A percentile compares a stretch with the other conserved stretches of the same genome.
Conservation (phyloP, 1,284 basidiomycete species). For the Cryptococcus neoformans region DNA sequence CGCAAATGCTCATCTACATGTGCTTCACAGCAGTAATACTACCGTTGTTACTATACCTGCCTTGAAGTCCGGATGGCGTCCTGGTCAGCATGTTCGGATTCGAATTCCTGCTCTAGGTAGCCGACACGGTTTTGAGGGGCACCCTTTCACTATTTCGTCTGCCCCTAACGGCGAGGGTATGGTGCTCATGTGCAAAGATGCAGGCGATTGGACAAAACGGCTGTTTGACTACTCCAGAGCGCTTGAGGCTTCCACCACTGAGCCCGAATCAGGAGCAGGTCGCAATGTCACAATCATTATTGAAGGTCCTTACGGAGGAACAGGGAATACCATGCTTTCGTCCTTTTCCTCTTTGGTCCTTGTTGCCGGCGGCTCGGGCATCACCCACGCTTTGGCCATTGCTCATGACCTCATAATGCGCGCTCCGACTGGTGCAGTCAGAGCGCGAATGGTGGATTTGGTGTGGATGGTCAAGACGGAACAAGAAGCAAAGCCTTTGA, state of each 20-base stretch:
- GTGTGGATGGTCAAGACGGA: not conserved
- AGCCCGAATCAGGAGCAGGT: conserved; percentile 2
- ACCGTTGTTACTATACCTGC: conserved; percentile 42
- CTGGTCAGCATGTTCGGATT: conserved; percentile 50
- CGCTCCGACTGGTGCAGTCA: conserved; percentile 36
- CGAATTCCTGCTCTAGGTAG: conserved; percentile 38
- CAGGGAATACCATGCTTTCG: conserved; percentile 39
- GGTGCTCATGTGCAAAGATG: conserved; percentile 41
- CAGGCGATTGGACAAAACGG: conserved; percentile 43
- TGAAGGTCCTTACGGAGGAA: conserved; percentile 47
- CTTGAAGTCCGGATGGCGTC: conserved; percentile 47
- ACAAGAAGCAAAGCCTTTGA: conserved; percentile 34
- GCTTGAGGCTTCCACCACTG: not conserved
- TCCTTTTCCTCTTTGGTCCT: conserved; percentile 43
- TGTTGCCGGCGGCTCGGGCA: conserved; percentile 45
- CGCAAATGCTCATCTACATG: conserved; percentile 35
- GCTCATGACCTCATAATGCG: conserved; percentile 37
- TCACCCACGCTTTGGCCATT: conserved; percentile 37
- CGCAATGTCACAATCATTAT: conserved; percentile 20
- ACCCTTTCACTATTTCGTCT: conserved; percentile 51
- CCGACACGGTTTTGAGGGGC: conserved; percentile 31
- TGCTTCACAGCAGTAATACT: conserved; percentile 34
- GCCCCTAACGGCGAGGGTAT: conserved; percentile 44
- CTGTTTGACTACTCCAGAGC: conserved; percentile 29
- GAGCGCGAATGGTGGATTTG: conserved; percentile 38